phyloP scores from a whole-genome alignment of 306 rosid species.

The Lagenaria siceraria region DNA sequence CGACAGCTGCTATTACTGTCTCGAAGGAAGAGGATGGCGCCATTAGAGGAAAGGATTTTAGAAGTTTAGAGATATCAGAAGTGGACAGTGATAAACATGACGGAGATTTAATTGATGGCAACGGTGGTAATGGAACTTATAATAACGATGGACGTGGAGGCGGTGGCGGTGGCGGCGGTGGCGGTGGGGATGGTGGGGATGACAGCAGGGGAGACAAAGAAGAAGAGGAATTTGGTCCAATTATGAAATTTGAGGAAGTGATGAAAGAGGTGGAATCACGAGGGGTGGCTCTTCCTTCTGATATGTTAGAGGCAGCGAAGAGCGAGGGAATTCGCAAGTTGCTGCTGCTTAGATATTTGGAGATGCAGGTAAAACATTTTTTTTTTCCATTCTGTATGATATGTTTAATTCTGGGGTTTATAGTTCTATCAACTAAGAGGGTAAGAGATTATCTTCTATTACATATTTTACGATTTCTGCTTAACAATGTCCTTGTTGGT shows the following conservation, averaged over 20 bases:
- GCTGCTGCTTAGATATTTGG: constrained; percentile 32
- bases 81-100: constrained; percentile 13
- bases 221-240: constrained; percentile 35
- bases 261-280: constrained; percentile 27
- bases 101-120: constrained; percentile 17
- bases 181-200: constrained; percentile 8
- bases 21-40: constrained; percentile 23
- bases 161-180: constrained; percentile 13
- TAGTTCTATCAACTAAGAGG: not conserved
- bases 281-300: constrained; percentile 33
- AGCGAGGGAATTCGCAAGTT: constrained; percentile 33
- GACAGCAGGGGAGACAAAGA: constrained; percentile 9
- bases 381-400: not conserved
- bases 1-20: constrained; percentile 18
- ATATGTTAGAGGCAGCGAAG: constrained; percentile 43
- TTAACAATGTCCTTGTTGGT: constrained; percentile 6
- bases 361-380: constrained; percentile 26
- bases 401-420: not conserved
- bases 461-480: not conserved
- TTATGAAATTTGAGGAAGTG: constrained; percentile 34
- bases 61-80: constrained; percentile 18
- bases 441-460: not conserved
- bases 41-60: constrained; percentile 16
- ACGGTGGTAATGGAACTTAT: constrained; percentile 14
- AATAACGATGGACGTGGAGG: constrained; percentile 7